Evolutionary conservation across 225 moss, liverwort and hornwort species (phyloP).

Genomic region (Climacium dendroides): DNA sequence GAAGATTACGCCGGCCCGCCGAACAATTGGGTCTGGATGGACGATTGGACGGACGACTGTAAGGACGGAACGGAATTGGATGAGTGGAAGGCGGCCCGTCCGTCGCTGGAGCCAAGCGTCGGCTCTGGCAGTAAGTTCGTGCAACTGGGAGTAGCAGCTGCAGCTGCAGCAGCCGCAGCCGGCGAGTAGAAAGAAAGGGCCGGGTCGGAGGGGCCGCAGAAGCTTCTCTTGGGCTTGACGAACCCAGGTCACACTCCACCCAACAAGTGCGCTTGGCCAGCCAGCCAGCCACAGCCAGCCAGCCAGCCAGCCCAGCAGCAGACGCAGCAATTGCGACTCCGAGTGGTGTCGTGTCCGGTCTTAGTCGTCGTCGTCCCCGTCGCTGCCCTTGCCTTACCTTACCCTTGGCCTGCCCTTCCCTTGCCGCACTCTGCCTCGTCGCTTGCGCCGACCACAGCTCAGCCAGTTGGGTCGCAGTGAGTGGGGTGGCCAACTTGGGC

Average conservation of each 20-base stretch:
- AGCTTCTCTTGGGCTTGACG: not conserved
- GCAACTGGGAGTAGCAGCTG: not conserved
- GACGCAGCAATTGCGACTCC: not conserved
- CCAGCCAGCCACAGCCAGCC: not conserved
- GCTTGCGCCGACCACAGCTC: constrained; percentile 1
- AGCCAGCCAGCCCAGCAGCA: not conserved
- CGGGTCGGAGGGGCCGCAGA: not conserved
- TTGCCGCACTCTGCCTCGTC: not conserved
- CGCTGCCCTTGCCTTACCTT: not conserved
- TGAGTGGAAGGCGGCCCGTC: not conserved
- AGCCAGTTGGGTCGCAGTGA: not conserved
- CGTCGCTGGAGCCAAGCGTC: not conserved
- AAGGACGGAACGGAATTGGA: not conserved
- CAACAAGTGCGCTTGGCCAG: not conserved
- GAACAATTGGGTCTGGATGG: not conserved
- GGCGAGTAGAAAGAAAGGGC: not conserved
- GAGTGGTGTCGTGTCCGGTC: not conserved
- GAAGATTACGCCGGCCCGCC: not conserved
- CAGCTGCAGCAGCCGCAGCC: not conserved
- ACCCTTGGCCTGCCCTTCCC: not conserved
- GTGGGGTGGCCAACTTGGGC: not conserved
- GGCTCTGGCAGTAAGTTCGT: not conserved
- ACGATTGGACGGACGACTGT: not conserved
- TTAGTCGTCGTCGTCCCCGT: not conserved
- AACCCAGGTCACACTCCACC: not conserved